Conservation (phyloP, 352 stramenopile species). For the Globisporangium apiculatum region DNA sequence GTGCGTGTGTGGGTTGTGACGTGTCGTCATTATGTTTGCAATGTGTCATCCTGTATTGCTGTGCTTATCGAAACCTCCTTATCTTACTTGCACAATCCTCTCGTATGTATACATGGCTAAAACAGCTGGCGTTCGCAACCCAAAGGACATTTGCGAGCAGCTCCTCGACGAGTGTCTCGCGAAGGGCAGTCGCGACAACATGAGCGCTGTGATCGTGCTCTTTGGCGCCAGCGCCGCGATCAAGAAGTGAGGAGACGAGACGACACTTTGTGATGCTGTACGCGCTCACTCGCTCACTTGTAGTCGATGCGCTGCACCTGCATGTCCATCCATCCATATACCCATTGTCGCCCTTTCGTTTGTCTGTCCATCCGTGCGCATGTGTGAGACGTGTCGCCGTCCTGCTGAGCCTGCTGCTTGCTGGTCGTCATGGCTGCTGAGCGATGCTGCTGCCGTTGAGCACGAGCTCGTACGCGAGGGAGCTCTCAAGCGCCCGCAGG, state of each 20-base stretch:
- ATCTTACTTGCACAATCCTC: neutral
- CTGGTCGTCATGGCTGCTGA: neutral
- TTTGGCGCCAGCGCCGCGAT: conserved; percentile 35
- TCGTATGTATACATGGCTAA: neutral
- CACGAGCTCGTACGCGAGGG: conserved; percentile 48
- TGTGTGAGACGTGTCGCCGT: too few species aligned
- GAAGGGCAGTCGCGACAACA: conserved; percentile 83
- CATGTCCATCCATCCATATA: too few species aligned
- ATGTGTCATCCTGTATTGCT: neutral
- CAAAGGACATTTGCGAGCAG: conserved; percentile 66
- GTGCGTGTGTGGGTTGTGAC: conserved; percentile 1
- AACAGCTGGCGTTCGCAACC: conserved; percentile 24
- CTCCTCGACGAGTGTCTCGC: conserved; percentile 77
- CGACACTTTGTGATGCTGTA: too few species aligned
- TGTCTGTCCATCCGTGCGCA: too few species aligned
- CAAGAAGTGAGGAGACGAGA: conserved; percentile 8
- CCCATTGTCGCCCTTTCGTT: too few species aligned
- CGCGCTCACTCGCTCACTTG: too few species aligned
- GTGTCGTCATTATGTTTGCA: too few species aligned
- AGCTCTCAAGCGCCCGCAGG: conserved; percentile 34
- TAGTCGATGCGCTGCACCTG: too few species aligned
- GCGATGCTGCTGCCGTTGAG: conserved; percentile 12
- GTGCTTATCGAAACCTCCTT: neutral
- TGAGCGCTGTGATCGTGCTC: conserved; percentile 81
- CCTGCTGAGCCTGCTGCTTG: too few species aligned